Evolutionary conservation across 2,329 filamentous ascomycete genomes (phyloP).

Genomic region (Waltergamsia citrina): DNA sequence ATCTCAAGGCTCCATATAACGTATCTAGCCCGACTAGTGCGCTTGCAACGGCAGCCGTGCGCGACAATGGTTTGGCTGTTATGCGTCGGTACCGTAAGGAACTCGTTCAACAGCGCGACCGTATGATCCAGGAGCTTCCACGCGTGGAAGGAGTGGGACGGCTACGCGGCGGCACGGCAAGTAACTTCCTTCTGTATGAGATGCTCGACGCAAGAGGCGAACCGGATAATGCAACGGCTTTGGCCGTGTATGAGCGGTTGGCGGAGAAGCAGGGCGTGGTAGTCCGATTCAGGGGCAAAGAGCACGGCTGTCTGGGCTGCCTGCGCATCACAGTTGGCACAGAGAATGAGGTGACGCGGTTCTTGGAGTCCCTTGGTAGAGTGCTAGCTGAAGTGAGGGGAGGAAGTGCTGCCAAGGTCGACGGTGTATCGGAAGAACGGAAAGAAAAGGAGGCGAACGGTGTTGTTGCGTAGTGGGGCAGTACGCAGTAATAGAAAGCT

Average conservation of each 20-base stretch:
- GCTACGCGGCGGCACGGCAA: constrained; percentile 68
- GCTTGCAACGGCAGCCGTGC: constrained; percentile 66
- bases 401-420: too few species aligned
- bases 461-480: constrained; percentile 10
- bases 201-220: constrained; percentile 64
- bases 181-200: constrained; percentile 89
- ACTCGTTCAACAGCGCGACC: constrained; percentile 68
- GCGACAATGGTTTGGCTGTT: constrained; percentile 53
- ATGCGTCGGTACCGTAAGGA: constrained; percentile 64
- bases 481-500: background rate
- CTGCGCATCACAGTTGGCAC: constrained; percentile 89
- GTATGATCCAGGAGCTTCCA: constrained; percentile 65
- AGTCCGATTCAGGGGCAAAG: constrained; percentile 87
- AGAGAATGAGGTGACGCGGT: constrained; percentile 71
- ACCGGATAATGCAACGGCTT: constrained; percentile 70
- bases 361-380: constrained; percentile 58
- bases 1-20: constrained; percentile 93
- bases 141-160: constrained; percentile 68
- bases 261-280: constrained; percentile 85
- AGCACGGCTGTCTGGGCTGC: constrained; percentile 81
- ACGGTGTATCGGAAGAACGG: constrained; percentile 21
- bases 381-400: constrained; percentile 36
- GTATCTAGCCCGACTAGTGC: constrained; percentile 80
- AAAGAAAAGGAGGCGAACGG: constrained; percentile 23
- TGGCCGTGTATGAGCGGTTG: constrained; percentile 73